Evolutionary conservation across 805 yeast genomes (phyloP).

Genomic region (Komagataella populi): DNA sequence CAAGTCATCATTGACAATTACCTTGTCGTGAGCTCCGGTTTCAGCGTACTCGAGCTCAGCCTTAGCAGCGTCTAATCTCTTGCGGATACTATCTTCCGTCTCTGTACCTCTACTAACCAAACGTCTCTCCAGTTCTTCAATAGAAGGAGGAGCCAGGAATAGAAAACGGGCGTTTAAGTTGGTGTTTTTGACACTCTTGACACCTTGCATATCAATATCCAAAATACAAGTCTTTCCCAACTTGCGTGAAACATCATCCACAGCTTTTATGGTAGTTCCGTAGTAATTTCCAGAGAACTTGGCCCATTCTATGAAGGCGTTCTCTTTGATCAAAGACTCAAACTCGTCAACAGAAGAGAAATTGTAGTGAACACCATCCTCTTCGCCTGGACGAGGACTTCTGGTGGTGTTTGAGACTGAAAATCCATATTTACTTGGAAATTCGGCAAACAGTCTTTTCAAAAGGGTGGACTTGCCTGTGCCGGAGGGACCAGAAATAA

Average conservation of each 20-base stretch:
- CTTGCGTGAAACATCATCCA: constrained; percentile 49
- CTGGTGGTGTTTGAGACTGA: constrained; percentile 92
- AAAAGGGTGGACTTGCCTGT: constrained; percentile 92
- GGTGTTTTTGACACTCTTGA: constrained; percentile 76
- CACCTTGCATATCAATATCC: constrained; percentile 99
- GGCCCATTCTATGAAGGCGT: constrained; percentile 92
- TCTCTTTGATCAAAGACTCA: constrained; percentile 56
- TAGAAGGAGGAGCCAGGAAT: constrained; percentile 86
- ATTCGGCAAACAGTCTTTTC: constrained; percentile 82
- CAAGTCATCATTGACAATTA: constrained; percentile 82
- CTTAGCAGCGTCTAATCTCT: constrained; percentile 76
- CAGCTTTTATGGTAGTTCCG: constrained; percentile 86
- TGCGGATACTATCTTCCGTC: constrained; percentile 69
- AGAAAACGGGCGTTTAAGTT: constrained; percentile 73
- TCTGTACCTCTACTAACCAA: constrained; percentile 90
- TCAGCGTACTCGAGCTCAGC: constrained; percentile 83
- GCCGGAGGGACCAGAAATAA: constrained; percentile 94
- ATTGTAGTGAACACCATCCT: constrained; percentile 79
- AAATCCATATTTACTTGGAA: constrained; percentile 83
- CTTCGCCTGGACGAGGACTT: constrained; percentile 83
- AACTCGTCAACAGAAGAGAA: constrained; percentile 73
- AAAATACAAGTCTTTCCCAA: constrained; percentile 71
- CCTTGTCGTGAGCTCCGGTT: constrained; percentile 84
- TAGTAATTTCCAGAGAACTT: constrained; percentile 95
- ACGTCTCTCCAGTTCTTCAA: constrained; percentile 64